Conservation (phyloP, 179 eudicot species). For the Drosera spatulata region DNA sequence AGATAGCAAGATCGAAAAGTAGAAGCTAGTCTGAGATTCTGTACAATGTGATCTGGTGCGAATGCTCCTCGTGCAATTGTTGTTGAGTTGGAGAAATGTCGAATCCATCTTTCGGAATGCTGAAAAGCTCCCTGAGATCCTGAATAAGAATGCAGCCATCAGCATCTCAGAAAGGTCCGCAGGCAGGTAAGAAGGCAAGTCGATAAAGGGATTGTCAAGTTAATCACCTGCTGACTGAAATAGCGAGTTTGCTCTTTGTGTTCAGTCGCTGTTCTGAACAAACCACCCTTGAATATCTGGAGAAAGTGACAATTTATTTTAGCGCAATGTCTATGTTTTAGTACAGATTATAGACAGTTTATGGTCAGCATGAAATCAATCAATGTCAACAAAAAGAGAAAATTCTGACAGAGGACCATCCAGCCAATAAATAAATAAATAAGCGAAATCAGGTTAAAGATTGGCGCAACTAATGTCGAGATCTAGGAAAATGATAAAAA, state of each 20-base stretch:
- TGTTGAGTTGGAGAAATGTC: constrained; percentile 88
- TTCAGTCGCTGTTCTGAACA: constrained; percentile 96
- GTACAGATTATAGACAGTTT: background rate
- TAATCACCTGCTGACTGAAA: constrained; percentile 78
- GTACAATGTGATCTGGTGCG: constrained; percentile 57
- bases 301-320: background rate
- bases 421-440: too few relatives aligned
- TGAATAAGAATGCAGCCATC: constrained; percentile 16
- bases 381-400: too few relatives aligned
- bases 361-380: background rate
- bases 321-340: background rate
- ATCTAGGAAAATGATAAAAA: too few relatives aligned
- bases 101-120: constrained; percentile 85
- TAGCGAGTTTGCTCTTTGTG: constrained; percentile 98
- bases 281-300: constrained; percentile 95
- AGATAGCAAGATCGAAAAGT: too few relatives aligned
- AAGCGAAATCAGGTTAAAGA: too few relatives aligned
- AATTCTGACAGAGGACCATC: too few relatives aligned
- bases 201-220: background rate
- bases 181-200: background rate
- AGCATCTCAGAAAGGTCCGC: constrained; percentile 5
- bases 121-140: constrained; percentile 91
- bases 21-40: background rate
- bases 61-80: constrained; percentile 89
- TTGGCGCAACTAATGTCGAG: too few relatives aligned